Evolutionary conservation across 1,284 basidiomycete species (phyloP).

Genomic region (Malassezia japonica): DNA sequence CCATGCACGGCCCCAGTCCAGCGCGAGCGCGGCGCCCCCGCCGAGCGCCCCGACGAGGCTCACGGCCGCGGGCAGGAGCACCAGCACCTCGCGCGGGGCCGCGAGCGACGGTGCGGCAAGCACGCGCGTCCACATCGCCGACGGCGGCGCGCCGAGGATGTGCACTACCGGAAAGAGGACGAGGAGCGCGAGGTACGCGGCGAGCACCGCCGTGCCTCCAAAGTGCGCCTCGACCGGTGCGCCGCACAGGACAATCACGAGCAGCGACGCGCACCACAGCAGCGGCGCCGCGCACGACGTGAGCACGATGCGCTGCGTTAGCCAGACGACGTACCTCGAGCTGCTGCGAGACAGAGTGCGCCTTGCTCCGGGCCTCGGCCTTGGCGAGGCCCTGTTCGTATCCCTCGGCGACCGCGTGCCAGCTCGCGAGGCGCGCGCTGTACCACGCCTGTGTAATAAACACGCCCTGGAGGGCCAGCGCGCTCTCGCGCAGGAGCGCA

Average conservation of each 20-base stretch:
- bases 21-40: neutral
- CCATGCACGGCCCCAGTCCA: constrained; percentile 16
- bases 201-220: constrained; percentile 6
- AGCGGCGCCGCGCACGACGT: constrained; percentile 10
- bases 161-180: constrained; percentile 12
- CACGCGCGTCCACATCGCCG: constrained; percentile 5
- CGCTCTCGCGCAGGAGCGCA: constrained; percentile 1
- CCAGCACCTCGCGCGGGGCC: constrained; percentile 4
- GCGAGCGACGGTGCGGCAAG: neutral
- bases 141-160: constrained; percentile 12
- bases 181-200: constrained; percentile 13
- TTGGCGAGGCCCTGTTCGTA: constrained; percentile 6
- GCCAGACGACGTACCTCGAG: constrained; percentile 2
- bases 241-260: neutral
- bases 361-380: neutral
- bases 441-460: constrained; percentile 14
- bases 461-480: constrained; percentile 2
- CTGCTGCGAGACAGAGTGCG: neutral
- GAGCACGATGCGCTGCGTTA: constrained; percentile 2
- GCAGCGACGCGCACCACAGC: constrained; percentile 1
- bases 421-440: constrained; percentile 2
- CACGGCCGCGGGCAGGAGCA: constrained; percentile 4
- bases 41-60: constrained; percentile 3
- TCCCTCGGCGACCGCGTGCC: constrained; percentile 6
- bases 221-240: constrained; percentile 2